Conservation (phyloP, 805 yeast species). For the Kuraishia hungarica region DNA sequence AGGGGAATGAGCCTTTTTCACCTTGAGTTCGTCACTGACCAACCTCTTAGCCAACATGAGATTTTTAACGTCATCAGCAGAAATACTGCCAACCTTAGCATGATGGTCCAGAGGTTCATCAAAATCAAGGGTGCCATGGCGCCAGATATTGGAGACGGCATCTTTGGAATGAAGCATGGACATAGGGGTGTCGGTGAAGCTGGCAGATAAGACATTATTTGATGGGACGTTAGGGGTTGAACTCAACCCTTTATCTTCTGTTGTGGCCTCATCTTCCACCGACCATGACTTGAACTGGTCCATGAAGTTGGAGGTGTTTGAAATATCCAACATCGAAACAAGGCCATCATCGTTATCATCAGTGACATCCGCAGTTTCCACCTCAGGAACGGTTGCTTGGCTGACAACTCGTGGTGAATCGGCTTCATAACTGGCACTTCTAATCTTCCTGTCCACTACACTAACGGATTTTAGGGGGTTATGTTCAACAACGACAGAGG, state of each 20-base stretch:
- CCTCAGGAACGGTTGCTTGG: not conserved
- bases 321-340: constrained; percentile 29
- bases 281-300: constrained; percentile 23
- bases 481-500: constrained; percentile 8
- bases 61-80: not conserved
- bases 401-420: not conserved
- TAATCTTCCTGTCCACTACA: constrained; percentile 7
- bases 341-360: not conserved
- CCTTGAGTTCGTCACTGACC: not conserved
- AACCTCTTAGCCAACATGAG: not conserved
- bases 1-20: not conserved
- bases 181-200: not conserved
- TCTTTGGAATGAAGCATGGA: not conserved
- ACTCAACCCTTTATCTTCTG: not conserved
- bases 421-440: not conserved
- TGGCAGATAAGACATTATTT: not conserved
- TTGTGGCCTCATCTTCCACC: not conserved
- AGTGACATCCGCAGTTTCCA: not conserved
- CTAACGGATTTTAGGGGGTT: constrained; percentile 27
- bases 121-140: not conserved
- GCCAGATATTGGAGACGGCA: not conserved
- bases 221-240: not conserved
- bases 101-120: not conserved
- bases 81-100: not conserved
- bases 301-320: constrained; percentile 34